Base-by-base conservation (phyloP, 2,329 filamentous ascomycete genomes). In the Cyclaneusma minus region DNA sequence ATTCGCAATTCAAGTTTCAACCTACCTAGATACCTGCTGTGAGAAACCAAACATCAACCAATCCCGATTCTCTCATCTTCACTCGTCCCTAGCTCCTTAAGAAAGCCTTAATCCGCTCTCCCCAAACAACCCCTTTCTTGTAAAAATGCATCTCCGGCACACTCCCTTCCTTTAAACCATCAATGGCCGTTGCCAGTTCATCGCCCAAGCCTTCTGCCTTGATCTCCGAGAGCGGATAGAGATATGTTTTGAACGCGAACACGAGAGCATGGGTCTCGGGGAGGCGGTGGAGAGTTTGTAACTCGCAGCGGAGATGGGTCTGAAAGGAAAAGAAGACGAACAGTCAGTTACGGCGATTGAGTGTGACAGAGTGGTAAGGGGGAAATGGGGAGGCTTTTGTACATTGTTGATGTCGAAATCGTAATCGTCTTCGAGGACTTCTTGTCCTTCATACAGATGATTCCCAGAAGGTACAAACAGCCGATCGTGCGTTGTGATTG, bases 231-330 rank as follows among this genome's bases (percentile, higher is more conserved):
- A 76, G 43, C 2, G 57, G 55, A 44, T 75, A 73, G 30, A 58
- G 49, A 44, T 72, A 75, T 10, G 70, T 75, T 45, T 73, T 70
- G 43, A 74, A 67, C 0, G 54, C 57, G 47, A 76, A 76, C 0
- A 73, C 56, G 12, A 75, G 25, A 6, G 65, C 67, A 27, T 54
- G 51, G 0, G 55, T 62, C 24, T 47, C 35, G 4, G 66, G 66
- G 14, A 76, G 43, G 1, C 70, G 56, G 48, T 73, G 67, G 17
- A 77, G 44, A 1, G 65, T 69, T 51, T 76, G 70, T 16, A 67
- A 50, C 45, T 77, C 70, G 35, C 56, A 64, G 4, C 70, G 52
- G 13, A 76, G 28, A 20, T 54, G 46, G 0, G 57, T 60, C 55
- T 48, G 18, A 21, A 19, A 18, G 6, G 18, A 12, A 20, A 28